These are phyloP conservation scores for Inosperma sp. DNA, from an alignment of 768 basidiomycete species.

Conservation along the genomic window DNA sequence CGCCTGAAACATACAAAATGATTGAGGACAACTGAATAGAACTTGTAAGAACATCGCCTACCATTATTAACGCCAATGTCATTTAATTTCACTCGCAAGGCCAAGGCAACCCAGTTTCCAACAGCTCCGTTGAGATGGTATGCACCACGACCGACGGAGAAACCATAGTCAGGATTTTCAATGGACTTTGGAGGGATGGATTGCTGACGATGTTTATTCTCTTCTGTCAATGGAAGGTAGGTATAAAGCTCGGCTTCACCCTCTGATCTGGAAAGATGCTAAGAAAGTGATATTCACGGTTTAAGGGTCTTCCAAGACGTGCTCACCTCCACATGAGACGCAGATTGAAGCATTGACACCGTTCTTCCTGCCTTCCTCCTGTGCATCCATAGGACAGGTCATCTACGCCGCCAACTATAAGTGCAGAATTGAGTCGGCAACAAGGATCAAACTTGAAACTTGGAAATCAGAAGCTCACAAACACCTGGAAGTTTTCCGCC, in stretches of 20 bases:
- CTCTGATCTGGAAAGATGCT: constrained; percentile 40
- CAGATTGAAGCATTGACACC: constrained; percentile 65
- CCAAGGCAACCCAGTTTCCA: constrained; percentile 56
- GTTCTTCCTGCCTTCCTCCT: constrained; percentile 57
- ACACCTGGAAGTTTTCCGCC: constrained; percentile 76
- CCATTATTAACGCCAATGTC: constrained; percentile 56
- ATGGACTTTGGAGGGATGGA: constrained; percentile 46
- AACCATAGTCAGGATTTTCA: constrained; percentile 55
- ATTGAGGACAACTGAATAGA: background rate
- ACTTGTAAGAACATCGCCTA: constrained; percentile 25
- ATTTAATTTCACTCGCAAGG: constrained; percentile 69
- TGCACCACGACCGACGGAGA: constrained; percentile 62
- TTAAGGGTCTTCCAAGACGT: background rate
- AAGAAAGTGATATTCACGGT: background rate
- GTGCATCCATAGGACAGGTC: constrained; percentile 59
- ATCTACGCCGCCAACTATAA: constrained; percentile 54
- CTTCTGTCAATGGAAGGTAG: constrained; percentile 52
- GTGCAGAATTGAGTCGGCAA: no score
- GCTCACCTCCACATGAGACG: constrained; percentile 72
- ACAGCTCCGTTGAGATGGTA: constrained; percentile 51
- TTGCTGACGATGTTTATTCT: constrained; percentile 41
- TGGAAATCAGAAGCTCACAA: constrained; percentile 38
- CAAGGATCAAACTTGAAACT: background rate
- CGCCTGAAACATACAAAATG: constrained; percentile 37
- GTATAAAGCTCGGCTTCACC: constrained; percentile 64